These are phyloP conservation scores for Rosa lucieae DNA, from an alignment of 306 rosid genomes.

Conservation along the genomic window DNA sequence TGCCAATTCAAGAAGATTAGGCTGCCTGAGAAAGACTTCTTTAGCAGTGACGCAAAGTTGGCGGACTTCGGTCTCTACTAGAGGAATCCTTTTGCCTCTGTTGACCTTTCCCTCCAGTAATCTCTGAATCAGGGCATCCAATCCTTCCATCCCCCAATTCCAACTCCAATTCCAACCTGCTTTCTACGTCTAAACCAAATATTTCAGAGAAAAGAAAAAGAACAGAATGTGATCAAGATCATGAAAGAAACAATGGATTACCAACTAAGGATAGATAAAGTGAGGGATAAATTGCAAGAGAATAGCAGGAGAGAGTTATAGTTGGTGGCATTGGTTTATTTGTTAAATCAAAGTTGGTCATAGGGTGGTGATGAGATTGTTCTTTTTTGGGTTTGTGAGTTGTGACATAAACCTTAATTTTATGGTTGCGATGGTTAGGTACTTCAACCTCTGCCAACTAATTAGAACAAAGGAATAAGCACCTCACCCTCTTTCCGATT, in stretches of 20 bases:
- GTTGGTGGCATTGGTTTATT: constrained; percentile 7
- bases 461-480: constrained; percentile 25
- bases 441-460: constrained; percentile 32
- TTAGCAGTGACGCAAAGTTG: constrained; percentile 68
- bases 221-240: constrained; percentile 3
- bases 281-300: background rate
- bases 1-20: constrained; percentile 72
- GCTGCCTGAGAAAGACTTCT: constrained; percentile 73
- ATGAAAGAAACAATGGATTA: background rate
- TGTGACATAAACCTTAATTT: constrained; percentile 20
- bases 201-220: background rate
- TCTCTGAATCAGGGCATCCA: constrained; percentile 74
- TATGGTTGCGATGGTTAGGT: constrained; percentile 34
- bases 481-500: constrained; percentile 20
- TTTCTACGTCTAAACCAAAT: background rate
- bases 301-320: background rate
- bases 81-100: constrained; percentile 64
- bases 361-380: background rate
- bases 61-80: constrained; percentile 76
- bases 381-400: constrained; percentile 5
- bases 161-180: too few relatives aligned
- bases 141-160: constrained; percentile 67
- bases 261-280: background rate
- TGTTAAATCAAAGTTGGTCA: constrained; percentile 5
- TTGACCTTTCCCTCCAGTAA: constrained; percentile 69